Evolutionary conservation across 257 asterid genomes (phyloP).

Genomic region (Ligustrum vulgare): DNA sequence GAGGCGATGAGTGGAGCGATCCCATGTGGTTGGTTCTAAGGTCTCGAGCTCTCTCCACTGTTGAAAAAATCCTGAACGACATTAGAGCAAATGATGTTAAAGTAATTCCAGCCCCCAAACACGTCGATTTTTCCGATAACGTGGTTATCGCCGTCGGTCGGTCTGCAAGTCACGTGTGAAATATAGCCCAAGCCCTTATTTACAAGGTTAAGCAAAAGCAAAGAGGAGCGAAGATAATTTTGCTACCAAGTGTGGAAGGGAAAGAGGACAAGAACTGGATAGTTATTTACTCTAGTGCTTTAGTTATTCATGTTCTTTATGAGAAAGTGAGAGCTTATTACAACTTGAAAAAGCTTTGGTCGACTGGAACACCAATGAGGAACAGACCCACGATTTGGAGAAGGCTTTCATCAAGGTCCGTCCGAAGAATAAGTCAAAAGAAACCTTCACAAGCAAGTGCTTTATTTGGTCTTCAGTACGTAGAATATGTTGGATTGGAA

Average conservation of each 20-base stretch:
- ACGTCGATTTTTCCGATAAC: constrained; percentile 70
- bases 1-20: constrained; percentile 15
- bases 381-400: constrained; percentile 31
- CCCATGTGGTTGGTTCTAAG: constrained; percentile 60
- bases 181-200: constrained; percentile 87
- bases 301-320: constrained; percentile 83
- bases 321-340: constrained; percentile 92
- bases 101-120: constrained; percentile 62
- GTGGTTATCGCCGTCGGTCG: constrained; percentile 91
- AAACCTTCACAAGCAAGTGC: too few relatives aligned
- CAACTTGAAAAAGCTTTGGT: constrained; percentile 85
- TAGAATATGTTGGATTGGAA: too few relatives aligned
- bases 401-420: too few relatives aligned
- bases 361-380: constrained; percentile 40
- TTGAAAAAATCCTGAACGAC: constrained; percentile 64
- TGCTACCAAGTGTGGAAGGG: constrained; percentile 90
- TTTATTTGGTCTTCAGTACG: too few relatives aligned
- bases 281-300: constrained; percentile 83
- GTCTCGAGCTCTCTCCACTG: constrained; percentile 38
- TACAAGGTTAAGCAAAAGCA: constrained; percentile 95
- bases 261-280: constrained; percentile 94
- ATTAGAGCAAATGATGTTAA: constrained; percentile 69
- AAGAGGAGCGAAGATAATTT: constrained; percentile 76
- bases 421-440: too few relatives aligned
- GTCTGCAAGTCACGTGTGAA: constrained; percentile 94